Evolutionary conservation across 495 filamentous ascomycete genomes (phyloP).

Genomic region (Xylaria intraflava): DNA sequence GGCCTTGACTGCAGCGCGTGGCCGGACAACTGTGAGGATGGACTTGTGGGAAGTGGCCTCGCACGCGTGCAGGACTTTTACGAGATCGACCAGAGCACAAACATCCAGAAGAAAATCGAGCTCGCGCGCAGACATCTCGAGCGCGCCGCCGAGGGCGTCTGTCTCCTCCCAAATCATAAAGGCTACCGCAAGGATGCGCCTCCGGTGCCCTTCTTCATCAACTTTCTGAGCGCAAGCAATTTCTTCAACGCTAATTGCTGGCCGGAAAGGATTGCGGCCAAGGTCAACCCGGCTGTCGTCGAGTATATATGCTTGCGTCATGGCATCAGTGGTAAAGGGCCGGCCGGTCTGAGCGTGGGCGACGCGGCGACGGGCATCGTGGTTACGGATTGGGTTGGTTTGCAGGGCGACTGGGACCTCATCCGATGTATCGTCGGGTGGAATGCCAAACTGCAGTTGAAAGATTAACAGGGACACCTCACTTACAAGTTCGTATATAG

Average conservation of each 20-base stretch:
- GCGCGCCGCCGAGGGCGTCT: constrained; percentile 52
- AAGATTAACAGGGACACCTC: constrained; percentile 9
- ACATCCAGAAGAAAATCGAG: constrained; percentile 74
- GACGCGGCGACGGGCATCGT: constrained; percentile 88
- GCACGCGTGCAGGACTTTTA: constrained; percentile 94
- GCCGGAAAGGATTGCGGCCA: constrained; percentile 89
- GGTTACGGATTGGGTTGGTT: constrained; percentile 88
- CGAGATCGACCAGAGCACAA: constrained; percentile 68
- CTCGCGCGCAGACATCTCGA: constrained; percentile 67
- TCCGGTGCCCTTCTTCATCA: constrained; percentile 70
- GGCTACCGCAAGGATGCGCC: constrained; percentile 16
- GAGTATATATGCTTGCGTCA: constrained; percentile 71
- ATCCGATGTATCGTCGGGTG: constrained; percentile 83
- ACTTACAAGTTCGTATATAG: too few species aligned
- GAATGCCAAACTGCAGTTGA: constrained; percentile 69
- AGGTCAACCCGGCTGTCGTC: constrained; percentile 82
- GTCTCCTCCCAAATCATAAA: constrained; percentile 23
- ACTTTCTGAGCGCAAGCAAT: constrained; percentile 85
- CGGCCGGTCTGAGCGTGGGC: constrained; percentile 42
- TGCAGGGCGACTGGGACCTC: constrained; percentile 88
- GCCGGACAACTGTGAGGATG: constrained; percentile 83
- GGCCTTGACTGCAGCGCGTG: constrained; percentile 78
- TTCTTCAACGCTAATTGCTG: constrained; percentile 89
- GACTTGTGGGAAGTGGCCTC: constrained; percentile 61
- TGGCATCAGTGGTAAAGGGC: constrained; percentile 38